Base-by-base conservation (phyloP, 257 asterid genomes). In the Salvia miltiorrhiza region DNA sequence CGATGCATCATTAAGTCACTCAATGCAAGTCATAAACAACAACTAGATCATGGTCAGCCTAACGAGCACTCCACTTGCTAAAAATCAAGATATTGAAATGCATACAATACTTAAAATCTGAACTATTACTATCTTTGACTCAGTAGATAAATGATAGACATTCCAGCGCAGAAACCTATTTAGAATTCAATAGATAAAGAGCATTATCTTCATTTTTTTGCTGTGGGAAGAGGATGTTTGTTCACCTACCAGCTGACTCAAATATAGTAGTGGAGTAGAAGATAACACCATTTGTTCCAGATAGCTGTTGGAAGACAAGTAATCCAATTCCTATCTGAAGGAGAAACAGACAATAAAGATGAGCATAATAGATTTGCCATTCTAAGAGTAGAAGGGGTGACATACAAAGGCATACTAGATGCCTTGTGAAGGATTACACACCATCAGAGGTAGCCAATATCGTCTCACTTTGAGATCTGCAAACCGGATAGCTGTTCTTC, bases 401-500 rank as follows among this genome's bases (percentile, higher is more conserved):
- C 1, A n/a, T 26, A 41, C 40, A 53, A 7, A 24, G 13, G 47
- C 41, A 65, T 9, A 62, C 39, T 13, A 47, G 43, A 61, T 68
- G 60, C 26, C 57, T 69, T 45, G 4, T 10, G 17, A 65, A 45
- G 70, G 60, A 1, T 11, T 59, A 63, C 52, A 20, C 65, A 93
- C 98, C 98, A 93, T 90, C 35, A 93, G 80, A 58, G 98, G 98
- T 21, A 88, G 81, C 98, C 98, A 93, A 75, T 93, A 93, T 93
- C 98, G 80, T 87, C 82, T 85, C 76, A 78, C 74, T 75, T 85
- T 86, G 75, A 93, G 86, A 68, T 93, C 98, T 16, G 90, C 93
- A 65, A 93, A 90, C 63, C 85, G 86, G 37, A 93, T 81, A 44
- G 98, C 67, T 17, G 92, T 63, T 82, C 94, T 85, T 82, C 96